A percentile compares a stretch with the other conserved stretches of the same genome.
phyloP scores from a whole-genome alignment of 2,329 filamentous ascomycete genomes.

The Phialophora macrospora region DNA sequence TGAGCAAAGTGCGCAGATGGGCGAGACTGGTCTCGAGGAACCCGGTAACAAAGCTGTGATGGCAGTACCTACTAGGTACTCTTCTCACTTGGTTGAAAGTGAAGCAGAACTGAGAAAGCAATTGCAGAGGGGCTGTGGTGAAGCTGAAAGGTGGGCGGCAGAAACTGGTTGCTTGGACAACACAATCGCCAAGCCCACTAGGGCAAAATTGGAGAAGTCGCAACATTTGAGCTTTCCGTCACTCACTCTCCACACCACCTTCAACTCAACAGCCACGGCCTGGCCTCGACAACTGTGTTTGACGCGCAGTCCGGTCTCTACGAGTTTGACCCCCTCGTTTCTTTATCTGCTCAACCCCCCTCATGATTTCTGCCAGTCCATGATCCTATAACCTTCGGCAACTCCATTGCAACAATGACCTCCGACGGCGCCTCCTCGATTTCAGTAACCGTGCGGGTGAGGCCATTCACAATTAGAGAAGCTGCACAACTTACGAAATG shows the following conservation, averaged over 20 bases:
- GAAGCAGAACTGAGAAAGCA: background rate
- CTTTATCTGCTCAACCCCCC: background rate
- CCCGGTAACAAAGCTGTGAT: background rate
- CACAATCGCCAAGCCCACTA: conserved; percentile 6
- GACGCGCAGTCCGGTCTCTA: conserved; percentile 7
- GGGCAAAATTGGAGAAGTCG: background rate
- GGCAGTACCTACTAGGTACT: too few species aligned
- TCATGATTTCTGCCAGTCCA: conserved; percentile 18
- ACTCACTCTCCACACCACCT: conserved; percentile 21
- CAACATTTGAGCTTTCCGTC: conserved; percentile 8
- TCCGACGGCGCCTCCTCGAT: conserved; percentile 56
- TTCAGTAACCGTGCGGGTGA: conserved; percentile 62
- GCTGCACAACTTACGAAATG: conserved; percentile 79
- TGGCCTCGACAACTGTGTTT: conserved; percentile 24
- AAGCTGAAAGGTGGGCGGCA: background rate
- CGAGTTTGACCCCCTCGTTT: conserved; percentile 7
- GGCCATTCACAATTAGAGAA: conserved; percentile 81
- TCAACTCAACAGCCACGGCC: conserved; percentile 17
- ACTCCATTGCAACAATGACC: conserved; percentile 44
- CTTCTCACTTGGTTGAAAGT: background rate
- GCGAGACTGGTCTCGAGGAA: background rate
- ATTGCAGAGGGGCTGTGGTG: background rate
- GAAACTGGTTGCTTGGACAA: conserved; percentile 14
- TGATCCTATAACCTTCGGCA: conserved; percentile 11
- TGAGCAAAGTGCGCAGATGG: background rate